phyloP scores from a whole-genome alignment of 164 flowering plant genomes.

The Vitis vinifera region ASM3070453v1 NC_081819.1:180001-180500 shows the following conservation, averaged over 20 bases:
- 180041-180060: not conserved
- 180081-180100: conserved; percentile 91
- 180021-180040: not conserved
- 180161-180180: conserved; percentile 47
- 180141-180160: conserved; percentile 61
- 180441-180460: conserved; percentile 38
- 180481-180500: conserved; percentile 53
- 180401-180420: not conserved
- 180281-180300: conserved; percentile 58
- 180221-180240: not conserved
- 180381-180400: not conserved
- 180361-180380: conserved; percentile 50
- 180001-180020: no score
- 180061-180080: not conserved
- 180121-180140: conserved; percentile 63
- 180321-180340: conserved; percentile 56
- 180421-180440: not conserved
- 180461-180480: conserved; percentile 89
- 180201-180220: not conserved
- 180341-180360: conserved; percentile 83
- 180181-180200: not conserved
- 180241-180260: not conserved
- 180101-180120: conserved; percentile 60
- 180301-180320: conserved; percentile 88
- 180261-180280: not conserved